Evolutionary conservation across 768 basidiomycete species (phyloP).

Genomic region (Astraeus odoratus): DNA sequence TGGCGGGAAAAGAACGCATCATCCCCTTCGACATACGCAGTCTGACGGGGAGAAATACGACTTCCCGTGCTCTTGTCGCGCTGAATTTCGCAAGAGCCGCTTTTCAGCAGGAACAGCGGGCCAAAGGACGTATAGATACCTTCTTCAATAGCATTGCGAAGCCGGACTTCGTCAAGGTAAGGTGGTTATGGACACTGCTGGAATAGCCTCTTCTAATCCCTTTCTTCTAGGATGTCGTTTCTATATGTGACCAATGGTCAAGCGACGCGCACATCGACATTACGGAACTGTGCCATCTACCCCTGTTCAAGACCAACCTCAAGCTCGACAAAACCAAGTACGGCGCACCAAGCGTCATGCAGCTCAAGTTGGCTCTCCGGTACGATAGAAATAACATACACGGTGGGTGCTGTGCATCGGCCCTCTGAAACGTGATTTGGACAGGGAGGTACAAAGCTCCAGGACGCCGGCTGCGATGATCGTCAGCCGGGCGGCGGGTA

Average conservation of each 20-base stretch:
- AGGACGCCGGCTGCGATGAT: constrained; percentile 31
- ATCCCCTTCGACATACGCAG: constrained; percentile 45
- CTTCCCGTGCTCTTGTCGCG: constrained; percentile 57
- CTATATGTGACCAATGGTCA: constrained; percentile 47
- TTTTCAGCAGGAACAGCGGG: constrained; percentile 22
- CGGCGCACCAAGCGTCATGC: constrained; percentile 28
- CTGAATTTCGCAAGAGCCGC: constrained; percentile 52
- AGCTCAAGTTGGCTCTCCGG: constrained; percentile 27
- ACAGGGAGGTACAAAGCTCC: constrained; percentile 21
- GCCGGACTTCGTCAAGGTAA: constrained; percentile 16
- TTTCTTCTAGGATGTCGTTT: constrained; percentile 38
- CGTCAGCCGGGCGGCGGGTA: constrained; percentile 57
- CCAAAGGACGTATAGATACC: constrained; percentile 4
- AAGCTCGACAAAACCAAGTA: constrained; percentile 30
- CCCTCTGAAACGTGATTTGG: constrained; percentile 7
- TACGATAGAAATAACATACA: constrained; percentile 1
- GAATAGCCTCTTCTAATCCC: not conserved
- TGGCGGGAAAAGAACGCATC: constrained; percentile 32
- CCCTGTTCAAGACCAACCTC: constrained; percentile 40
- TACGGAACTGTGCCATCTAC: constrained; percentile 41
- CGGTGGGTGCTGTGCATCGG: not conserved
- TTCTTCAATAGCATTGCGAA: constrained; percentile 12
- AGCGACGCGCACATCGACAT: constrained; percentile 39
- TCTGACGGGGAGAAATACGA: constrained; percentile 30
- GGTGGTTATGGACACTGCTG: not conserved